These are phyloP conservation scores for Sutorius australiensis DNA, from an alignment of 768 basidiomycete species.

Conservation along the genomic window DNA sequence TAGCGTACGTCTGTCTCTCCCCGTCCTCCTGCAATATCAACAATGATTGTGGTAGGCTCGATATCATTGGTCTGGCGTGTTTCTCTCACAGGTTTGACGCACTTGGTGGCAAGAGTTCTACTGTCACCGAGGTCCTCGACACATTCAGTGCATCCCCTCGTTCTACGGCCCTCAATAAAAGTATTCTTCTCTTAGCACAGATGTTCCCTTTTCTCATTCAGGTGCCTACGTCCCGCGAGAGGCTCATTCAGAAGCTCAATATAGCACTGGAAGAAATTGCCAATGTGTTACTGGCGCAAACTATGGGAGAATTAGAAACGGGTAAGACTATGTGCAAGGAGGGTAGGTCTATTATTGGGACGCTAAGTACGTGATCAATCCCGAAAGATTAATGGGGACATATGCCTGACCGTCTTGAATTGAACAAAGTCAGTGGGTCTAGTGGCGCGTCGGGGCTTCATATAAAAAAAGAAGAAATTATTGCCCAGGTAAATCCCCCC, in stretches of 20 bases:
- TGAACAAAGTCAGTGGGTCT: too few species aligned
- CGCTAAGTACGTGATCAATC: too few species aligned
- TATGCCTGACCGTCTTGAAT: too few species aligned
- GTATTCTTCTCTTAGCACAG: background rate
- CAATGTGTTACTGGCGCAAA: background rate
- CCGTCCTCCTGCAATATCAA: background rate
- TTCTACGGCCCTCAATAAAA: background rate
- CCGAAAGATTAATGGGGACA: too few species aligned
- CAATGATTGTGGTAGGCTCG: background rate
- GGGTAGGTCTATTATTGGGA: constrained; percentile 20
- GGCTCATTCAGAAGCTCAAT: background rate
- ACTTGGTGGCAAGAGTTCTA: background rate
- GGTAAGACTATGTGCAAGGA: too few species aligned
- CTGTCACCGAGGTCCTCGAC: background rate
- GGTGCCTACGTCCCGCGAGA: background rate
- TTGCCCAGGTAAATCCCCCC: background rate
- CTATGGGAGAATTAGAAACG: too few species aligned
- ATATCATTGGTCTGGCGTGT: background rate
- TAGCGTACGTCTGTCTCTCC: background rate
- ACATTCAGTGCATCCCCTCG: background rate
- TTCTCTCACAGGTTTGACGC: background rate
- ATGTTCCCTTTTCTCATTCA: background rate
- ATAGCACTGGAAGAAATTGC: background rate
- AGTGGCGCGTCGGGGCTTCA: too few species aligned
- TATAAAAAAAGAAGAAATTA: too few species aligned